A percentile compares a stretch with the other conserved stretches of the same genome.
These are phyloP conservation scores for Termitomyces sp. DNA, from an alignment of 768 basidiomycete genomes.

Conservation along the genomic window DNA sequence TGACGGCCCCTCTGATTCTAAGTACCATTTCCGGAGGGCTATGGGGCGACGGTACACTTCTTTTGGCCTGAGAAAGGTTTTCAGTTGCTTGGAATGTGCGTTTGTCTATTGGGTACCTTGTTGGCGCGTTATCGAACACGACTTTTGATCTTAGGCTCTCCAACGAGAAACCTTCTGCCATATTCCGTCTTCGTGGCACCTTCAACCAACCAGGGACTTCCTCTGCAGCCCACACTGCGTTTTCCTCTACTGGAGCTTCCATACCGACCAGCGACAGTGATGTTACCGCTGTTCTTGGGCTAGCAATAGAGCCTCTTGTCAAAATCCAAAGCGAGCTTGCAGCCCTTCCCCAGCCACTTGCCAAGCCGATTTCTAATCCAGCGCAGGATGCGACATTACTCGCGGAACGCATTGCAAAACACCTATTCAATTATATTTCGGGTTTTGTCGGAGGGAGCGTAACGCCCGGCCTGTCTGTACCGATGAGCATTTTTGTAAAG, in stretches of 20 bases:
- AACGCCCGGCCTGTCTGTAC: constrained; percentile 47
- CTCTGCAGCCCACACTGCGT: constrained; percentile 30
- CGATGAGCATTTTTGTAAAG: constrained; percentile 54
- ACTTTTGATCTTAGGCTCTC: constrained; percentile 52
- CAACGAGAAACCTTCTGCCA: constrained; percentile 85
- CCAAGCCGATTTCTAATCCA: constrained; percentile 17
- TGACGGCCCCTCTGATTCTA: not conserved
- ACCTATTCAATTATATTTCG: constrained; percentile 71
- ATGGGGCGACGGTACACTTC: constrained; percentile 80
- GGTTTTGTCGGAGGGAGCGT: constrained; percentile 49
- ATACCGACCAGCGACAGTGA: constrained; percentile 31
- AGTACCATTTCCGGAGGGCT: constrained; percentile 82
- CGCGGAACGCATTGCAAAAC: constrained; percentile 65
- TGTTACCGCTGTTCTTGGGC: constrained; percentile 70
- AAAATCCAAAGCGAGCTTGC: constrained; percentile 56
- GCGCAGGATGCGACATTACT: constrained; percentile 44
- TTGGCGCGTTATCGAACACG: not conserved
- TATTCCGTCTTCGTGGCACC: constrained; percentile 74
- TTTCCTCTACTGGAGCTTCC: constrained; percentile 23
- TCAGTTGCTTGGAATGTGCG: constrained; percentile 80
- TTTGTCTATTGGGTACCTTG: not conserved
- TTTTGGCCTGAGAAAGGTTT: constrained; percentile 86
- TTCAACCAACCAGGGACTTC: constrained; percentile 35
- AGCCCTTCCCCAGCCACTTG: constrained; percentile 30
- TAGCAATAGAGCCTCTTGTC: constrained; percentile 72